Percentiles rank a stretch among this genome's conserved stretches.
Evolutionary conservation across 2,329 filamentous ascomycete species (phyloP).

Genomic region (Fusarium protoensiforme): DNA sequence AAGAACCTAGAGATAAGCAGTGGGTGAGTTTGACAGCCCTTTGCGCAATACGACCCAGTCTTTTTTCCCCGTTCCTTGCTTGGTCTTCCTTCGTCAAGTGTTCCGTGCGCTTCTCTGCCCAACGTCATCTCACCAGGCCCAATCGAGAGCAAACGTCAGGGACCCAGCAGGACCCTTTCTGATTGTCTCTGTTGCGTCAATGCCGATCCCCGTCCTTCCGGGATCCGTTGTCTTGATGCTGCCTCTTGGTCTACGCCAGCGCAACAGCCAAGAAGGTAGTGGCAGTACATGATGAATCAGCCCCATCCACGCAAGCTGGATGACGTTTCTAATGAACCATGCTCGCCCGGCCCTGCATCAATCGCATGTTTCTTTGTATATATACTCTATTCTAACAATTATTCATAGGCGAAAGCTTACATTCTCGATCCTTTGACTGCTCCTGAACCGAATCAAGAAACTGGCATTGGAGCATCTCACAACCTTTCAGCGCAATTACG

Average conservation of each 20-base stretch:
- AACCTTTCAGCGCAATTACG: slow-evolving; percentile 35
- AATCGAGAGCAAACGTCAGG: slow-evolving; percentile 29
- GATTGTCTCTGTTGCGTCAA: slow-evolving; percentile 34
- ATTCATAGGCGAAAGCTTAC: slow-evolving; percentile 69
- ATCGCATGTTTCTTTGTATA: not conserved
- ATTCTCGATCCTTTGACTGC: slow-evolving; percentile 76
- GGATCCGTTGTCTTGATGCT: slow-evolving; percentile 15
- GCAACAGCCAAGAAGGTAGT: slow-evolving; percentile 10
- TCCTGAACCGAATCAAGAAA: slow-evolving; percentile 75
- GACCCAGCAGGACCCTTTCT: slow-evolving; percentile 33
- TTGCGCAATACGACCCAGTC: slow-evolving; percentile 24
- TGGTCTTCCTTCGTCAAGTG: slow-evolving; percentile 3
- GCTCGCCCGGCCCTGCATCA: slow-evolving; percentile 5
- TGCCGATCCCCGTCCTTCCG: slow-evolving; percentile 25
- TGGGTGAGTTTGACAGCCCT: slow-evolving; percentile 55
- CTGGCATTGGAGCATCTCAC: slow-evolving; percentile 54
- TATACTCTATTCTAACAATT: slow-evolving; percentile 9
- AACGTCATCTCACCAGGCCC: slow-evolving; percentile 36
- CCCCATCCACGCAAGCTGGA: slow-evolving; percentile 39
- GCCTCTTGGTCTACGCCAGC: slow-evolving; percentile 33
- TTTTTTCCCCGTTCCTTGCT: slow-evolving; percentile 15
- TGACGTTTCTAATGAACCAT: slow-evolving; percentile 29
- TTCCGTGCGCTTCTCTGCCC: slow-evolving; percentile 21
- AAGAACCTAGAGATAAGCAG: slow-evolving; percentile 56
- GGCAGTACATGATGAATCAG: slow-evolving; percentile 12